phyloP scores from a whole-genome alignment of 306 rosid genomes.

The Prunus persica region DNA sequence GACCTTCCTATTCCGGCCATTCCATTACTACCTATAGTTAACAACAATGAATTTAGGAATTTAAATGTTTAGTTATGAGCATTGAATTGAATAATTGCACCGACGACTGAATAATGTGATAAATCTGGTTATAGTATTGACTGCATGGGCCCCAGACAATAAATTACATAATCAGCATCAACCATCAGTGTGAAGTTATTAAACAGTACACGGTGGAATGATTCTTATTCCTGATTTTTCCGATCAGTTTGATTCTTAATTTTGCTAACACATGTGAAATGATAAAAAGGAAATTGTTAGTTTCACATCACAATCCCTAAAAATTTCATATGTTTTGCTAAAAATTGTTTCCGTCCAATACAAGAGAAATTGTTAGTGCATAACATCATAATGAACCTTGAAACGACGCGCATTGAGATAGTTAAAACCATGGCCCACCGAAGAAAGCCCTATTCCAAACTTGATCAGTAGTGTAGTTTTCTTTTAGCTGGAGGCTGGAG shows the following conservation, averaged over 20 bases:
- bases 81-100: neutral
- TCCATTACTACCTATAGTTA: neutral
- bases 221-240: too few relatives aligned
- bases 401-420: neutral
- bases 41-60: neutral
- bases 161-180: neutral
- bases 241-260: too few relatives aligned
- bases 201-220: too few relatives aligned
- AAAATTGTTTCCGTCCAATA: too few relatives aligned
- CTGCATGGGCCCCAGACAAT: neutral
- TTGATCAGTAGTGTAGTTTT: too few relatives aligned
- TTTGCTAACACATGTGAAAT: neutral
- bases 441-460: constrained; percentile 12
- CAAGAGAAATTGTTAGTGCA: too few relatives aligned
- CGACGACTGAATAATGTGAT: neutral
- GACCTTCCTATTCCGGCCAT: neutral
- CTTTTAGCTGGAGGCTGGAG: neutral
- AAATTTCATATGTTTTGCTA: too few relatives aligned
- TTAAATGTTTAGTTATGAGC: neutral
- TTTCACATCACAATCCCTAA: neutral
- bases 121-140: neutral
- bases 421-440: constrained; percentile 9
- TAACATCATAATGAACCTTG: neutral
- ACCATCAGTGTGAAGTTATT: too few relatives aligned
- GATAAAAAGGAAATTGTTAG: neutral